Conservation (phyloP, 2,329 filamentous ascomycete genomes). For the Aphanoascus verrucosus region DNA sequence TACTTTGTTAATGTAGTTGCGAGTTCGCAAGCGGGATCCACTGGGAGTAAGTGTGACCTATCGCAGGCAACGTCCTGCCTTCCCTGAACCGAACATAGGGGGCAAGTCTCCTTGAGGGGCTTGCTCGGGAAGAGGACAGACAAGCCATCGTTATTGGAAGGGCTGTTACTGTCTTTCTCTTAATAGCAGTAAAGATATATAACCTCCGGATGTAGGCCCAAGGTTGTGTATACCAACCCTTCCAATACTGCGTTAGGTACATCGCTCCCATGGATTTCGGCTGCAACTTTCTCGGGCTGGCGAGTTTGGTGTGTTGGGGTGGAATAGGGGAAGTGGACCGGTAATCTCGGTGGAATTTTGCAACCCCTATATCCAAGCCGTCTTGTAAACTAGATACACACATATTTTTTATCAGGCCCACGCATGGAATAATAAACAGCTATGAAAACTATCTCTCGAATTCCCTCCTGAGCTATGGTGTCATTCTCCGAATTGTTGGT, state of each 20-base stretch:
- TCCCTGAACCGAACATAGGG: background rate
- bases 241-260: background rate
- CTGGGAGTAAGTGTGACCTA: conserved; percentile 7
- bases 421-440: too few relatives aligned
- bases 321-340: too few relatives aligned
- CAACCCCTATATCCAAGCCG: too few relatives aligned
- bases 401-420: too few relatives aligned
- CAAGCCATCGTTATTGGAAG: background rate
- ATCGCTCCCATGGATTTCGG: background rate
- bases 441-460: too few relatives aligned
- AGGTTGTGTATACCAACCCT: background rate
- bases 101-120: background rate
- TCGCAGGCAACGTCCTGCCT: background rate
- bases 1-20: conserved; percentile 5
- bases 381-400: too few relatives aligned
- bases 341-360: too few relatives aligned
- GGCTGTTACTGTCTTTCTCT: background rate
- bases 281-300: too few relatives aligned
- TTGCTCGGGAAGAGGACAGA: background rate
- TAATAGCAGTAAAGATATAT: background rate
- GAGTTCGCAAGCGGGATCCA: conserved; percentile 10
- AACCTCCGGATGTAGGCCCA: background rate
- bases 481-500: too few relatives aligned
- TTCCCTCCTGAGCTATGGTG: too few relatives aligned
- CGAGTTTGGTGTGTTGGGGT: too few relatives aligned